phyloP scores from a whole-genome alignment of 1,284 basidiomycete species.

The Ustilago trichophora region DNA sequence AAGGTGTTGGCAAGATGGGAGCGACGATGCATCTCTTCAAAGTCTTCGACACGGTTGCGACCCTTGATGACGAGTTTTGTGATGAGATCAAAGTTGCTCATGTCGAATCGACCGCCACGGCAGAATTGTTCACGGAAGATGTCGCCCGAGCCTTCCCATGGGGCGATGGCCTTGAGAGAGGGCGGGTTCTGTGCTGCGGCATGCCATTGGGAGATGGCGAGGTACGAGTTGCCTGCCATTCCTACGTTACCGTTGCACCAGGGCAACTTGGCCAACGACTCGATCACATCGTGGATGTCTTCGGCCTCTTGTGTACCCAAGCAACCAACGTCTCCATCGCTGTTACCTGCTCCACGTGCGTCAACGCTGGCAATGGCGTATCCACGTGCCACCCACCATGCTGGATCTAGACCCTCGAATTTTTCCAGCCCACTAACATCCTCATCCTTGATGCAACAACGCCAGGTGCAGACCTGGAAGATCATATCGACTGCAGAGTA shows the following conservation, averaged over 20 bases:
- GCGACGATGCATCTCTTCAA: conserved; percentile 31
- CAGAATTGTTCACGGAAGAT: conserved; percentile 43
- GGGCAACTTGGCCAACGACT: conserved; percentile 32
- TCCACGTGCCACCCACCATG: conserved; percentile 50
- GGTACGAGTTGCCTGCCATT: conserved; percentile 52
- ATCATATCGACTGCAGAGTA: conserved; percentile 27
- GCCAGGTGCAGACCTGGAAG: conserved; percentile 14
- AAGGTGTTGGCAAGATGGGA: conserved; percentile 16
- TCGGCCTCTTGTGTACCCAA: conserved; percentile 26
- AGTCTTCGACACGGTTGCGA: conserved; percentile 28
- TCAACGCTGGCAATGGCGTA: conserved; percentile 59
- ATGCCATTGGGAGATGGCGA: conserved; percentile 53
- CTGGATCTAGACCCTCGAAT: conserved; percentile 63
- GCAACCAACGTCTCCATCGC: conserved; percentile 36
- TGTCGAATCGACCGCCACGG: conserved; percentile 41
- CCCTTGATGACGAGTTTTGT: conserved; percentile 51
- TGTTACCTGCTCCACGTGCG: conserved; percentile 45
- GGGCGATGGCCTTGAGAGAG: conserved; percentile 57
- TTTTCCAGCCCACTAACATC: conserved; percentile 51
- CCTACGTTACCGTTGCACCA: conserved; percentile 50
- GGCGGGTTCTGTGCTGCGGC: conserved; percentile 54
- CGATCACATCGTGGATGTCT: conserved; percentile 50
- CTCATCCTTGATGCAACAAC: conserved; percentile 32
- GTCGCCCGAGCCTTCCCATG: conserved; percentile 53
- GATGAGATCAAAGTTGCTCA: conserved; percentile 46